Evolutionary conservation across 176 grass and related monocot genomes (phyloP).

Genomic region (Oryza nivara): DNA sequence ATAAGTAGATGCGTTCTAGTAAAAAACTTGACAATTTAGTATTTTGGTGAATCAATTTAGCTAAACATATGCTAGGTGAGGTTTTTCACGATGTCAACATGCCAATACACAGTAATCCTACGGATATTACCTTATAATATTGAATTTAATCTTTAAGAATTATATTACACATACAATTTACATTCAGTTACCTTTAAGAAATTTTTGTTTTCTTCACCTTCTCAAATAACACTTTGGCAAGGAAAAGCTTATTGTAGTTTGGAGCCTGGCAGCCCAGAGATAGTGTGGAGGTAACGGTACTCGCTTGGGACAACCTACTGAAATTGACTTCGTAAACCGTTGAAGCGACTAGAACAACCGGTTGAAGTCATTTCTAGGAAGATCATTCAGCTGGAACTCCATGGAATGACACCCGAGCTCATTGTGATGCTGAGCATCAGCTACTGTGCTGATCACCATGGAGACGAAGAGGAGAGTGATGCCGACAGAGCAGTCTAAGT

Average conservation of each 20-base stretch:
- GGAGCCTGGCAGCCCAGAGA: constrained; percentile 41
- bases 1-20: too few relatives aligned
- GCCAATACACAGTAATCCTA: too few relatives aligned
- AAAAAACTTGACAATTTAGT: too few relatives aligned
- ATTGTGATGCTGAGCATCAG: neutral
- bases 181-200: too few relatives aligned
- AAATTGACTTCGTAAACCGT: neutral
- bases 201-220: too few relatives aligned
- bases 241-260: constrained; percentile 50
- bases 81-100: too few relatives aligned
- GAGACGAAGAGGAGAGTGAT: constrained; percentile 33
- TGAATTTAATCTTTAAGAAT: too few relatives aligned
- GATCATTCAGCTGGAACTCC: constrained; percentile 58
- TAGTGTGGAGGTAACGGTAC: neutral
- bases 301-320: neutral
- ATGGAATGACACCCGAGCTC: neutral
- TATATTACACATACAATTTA: too few relatives aligned
- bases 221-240: constrained; percentile 22
- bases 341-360: constrained; percentile 22
- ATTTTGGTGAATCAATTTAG: too few relatives aligned
- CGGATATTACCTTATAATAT: too few relatives aligned
- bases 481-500: constrained; percentile 48
- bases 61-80: too few relatives aligned
- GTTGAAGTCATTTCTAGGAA: constrained; percentile 55
- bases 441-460: constrained; percentile 12